A percentile compares a stretch with the other conserved stretches of the same genome.
Conservation (phyloP, 1,284 basidiomycete genomes). For the Apiotrichum gamsii region DNA sequence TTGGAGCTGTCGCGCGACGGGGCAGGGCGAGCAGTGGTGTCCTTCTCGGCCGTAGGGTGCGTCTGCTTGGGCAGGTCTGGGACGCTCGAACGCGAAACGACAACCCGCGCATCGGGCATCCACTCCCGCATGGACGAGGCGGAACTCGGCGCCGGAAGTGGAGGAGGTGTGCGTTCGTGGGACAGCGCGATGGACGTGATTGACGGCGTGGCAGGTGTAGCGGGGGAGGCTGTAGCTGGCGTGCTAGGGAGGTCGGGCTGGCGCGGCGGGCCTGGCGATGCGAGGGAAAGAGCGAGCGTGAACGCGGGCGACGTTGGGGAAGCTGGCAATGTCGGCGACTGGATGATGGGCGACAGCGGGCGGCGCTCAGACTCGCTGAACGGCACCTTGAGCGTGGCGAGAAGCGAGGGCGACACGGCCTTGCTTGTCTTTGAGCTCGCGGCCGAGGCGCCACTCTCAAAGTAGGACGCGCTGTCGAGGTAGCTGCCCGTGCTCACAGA, state of each 20-base stretch:
- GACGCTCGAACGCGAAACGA: conserved; percentile 7
- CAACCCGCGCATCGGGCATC: conserved; percentile 9
- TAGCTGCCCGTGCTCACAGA: background rate
- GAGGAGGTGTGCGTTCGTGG: no score
- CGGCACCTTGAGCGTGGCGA: no score
- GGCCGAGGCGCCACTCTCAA: no score
- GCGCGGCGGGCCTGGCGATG: background rate
- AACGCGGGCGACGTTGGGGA: background rate
- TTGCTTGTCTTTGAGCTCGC: no score
- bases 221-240: background rate
- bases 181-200: background rate
- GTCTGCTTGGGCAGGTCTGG: conserved; percentile 4
- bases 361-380: no score
- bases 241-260: background rate
- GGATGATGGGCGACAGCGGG: no score
- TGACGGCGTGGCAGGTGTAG: background rate
- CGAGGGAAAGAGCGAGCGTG: background rate
- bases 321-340: no score
- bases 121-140: conserved; percentile 2
- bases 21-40: background rate
- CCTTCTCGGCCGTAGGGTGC: background rate
- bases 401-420: no score
- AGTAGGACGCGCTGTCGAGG: background rate
- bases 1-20: background rate
- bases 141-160: background rate